phyloP scores from a whole-genome alignment of 1,284 basidiomycete genomes.

The Fomitopsis schrenkii region DNA sequence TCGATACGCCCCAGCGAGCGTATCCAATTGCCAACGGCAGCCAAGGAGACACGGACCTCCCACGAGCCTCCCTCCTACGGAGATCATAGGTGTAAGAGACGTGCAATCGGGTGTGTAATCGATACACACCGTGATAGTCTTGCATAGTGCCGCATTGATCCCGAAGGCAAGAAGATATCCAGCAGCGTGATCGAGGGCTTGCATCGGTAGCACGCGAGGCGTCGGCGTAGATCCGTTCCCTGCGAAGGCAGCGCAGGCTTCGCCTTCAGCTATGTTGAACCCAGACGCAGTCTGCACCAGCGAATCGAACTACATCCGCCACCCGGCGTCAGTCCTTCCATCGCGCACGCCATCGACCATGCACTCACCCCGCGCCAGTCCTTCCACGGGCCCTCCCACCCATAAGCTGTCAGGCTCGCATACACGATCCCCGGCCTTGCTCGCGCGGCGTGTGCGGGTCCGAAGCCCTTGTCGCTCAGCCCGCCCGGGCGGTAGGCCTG shows the following conservation, averaged over 20 bases:
- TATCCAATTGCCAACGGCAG: constrained; percentile 52
- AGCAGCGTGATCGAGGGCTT: constrained; percentile 60
- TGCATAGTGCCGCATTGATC: constrained; percentile 50
- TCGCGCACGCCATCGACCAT: constrained; percentile 3
- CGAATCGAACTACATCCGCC: constrained; percentile 52
- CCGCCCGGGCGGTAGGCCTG: constrained; percentile 62
- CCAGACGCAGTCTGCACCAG: constrained; percentile 65
- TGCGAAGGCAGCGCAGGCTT: constrained; percentile 36
- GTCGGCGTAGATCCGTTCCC: constrained; percentile 17
- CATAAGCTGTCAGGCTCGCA: constrained; percentile 57
- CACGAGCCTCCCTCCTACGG: constrained; percentile 60
- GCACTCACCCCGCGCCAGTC: constrained; percentile 44
- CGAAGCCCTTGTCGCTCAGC: constrained; percentile 48
- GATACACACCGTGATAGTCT: constrained; percentile 44
- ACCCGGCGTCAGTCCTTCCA: background rate
- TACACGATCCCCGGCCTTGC: constrained; percentile 51
- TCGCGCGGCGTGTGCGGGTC: constrained; percentile 35
- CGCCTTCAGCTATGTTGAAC: constrained; percentile 55
- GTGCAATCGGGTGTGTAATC: background rate
- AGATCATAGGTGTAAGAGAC: background rate
- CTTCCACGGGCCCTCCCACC: constrained; percentile 59
- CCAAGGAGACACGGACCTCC: constrained; percentile 58
- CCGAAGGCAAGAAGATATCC: constrained; percentile 61
- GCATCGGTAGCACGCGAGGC: constrained; percentile 55
- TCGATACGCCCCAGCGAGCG: constrained; percentile 48